Base-by-base conservation (phyloP, 352 stramenopile genomes). In the Phytophthora ramorum region DNA sequence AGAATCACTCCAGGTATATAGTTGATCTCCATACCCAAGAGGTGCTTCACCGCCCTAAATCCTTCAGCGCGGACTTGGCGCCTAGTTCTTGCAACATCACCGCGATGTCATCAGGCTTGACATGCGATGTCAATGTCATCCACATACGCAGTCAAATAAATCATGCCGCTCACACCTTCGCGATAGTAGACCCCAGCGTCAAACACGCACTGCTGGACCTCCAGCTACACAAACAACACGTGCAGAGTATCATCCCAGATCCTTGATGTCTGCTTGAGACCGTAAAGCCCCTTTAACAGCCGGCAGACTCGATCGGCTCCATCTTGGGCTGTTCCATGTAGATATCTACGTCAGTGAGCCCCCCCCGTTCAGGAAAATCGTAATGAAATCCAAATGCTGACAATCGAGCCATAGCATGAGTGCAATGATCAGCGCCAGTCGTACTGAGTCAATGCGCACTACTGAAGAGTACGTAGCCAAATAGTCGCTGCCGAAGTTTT, bases 281-380 rank as follows among this genome's bases (percentile, higher is more conserved):
- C 44, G 24, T 63, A 48, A 17, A 63, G 34, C 13, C 55, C 35
- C 22, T 50, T 63, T 12, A 49, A 16, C 24, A 55, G 16, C 13
- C 10, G 14, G 20, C 40, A 66, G 0, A 59, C 48, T 13, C 58
- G 38, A 12, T 20, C 58, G 0, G 47, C 54, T 38, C 58, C 58
- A 32, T 55, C 58, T 2, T 54, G 19, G 49, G 48, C 9, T 55
- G 26, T 16, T 66, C 17, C 58, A 59, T 66, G 49, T 59, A 66
- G n/a, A 66, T 66, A 2, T 58, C 48, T n/a, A 48, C 41, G 16
- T 22, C 41, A 7, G 19, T 30, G 2, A 48, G n/a, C 17, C 1
- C 41, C 9, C n/a, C 41, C 41, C n/a, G 13, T 48, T 48, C 19
- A 48, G 17, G 41, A 48, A 48, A 6, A 17, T 17, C n/a, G 17